These are phyloP conservation scores for Ophiocordyceps camponoti-leonardi DNA, from an alignment of 2,329 filamentous ascomycete genomes.

Conservation along the genomic window DNA sequence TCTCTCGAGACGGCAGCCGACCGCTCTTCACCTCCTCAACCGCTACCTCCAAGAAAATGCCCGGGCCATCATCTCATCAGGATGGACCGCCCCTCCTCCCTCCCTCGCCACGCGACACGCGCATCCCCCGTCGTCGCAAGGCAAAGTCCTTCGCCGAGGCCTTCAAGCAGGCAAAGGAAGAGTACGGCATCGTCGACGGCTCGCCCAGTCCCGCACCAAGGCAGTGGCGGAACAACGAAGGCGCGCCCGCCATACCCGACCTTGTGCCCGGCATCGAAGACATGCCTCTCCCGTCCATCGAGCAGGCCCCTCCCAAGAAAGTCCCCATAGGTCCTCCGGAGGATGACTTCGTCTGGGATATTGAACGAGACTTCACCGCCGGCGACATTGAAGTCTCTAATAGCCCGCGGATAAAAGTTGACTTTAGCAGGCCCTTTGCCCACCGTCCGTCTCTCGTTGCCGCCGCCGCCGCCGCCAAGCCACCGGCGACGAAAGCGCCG, in stretches of 20 bases:
- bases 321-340: slow-evolving; percentile 20
- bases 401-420: slow-evolving; percentile 32
- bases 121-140: slow-evolving; percentile 16
- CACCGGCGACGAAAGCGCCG: slow-evolving; percentile 7
- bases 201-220: slow-evolving; percentile 35
- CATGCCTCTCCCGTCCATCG: slow-evolving; percentile 16
- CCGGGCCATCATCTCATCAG: background rate
- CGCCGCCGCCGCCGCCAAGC: slow-evolving; percentile 13
- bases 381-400: slow-evolving; percentile 36
- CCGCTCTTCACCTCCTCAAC: no score
- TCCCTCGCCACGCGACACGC: slow-evolving; percentile 10
- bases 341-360: slow-evolving; percentile 36
- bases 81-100: no score
- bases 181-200: slow-evolving; percentile 18
- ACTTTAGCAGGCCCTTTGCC: slow-evolving; percentile 16
- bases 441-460: slow-evolving; percentile 14
- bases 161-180: slow-evolving; percentile 15
- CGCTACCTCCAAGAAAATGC: background rate
- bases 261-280: slow-evolving; percentile 21
- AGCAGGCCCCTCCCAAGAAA: slow-evolving; percentile 4
- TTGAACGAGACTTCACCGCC: slow-evolving; percentile 40
- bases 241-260: slow-evolving; percentile 16
- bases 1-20: no score
- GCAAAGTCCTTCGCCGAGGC: slow-evolving; percentile 25
- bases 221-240: slow-evolving; percentile 17